Evolutionary conservation across 495 filamentous ascomycete species (phyloP).

Genomic region (Neurospora sp.): DNA sequence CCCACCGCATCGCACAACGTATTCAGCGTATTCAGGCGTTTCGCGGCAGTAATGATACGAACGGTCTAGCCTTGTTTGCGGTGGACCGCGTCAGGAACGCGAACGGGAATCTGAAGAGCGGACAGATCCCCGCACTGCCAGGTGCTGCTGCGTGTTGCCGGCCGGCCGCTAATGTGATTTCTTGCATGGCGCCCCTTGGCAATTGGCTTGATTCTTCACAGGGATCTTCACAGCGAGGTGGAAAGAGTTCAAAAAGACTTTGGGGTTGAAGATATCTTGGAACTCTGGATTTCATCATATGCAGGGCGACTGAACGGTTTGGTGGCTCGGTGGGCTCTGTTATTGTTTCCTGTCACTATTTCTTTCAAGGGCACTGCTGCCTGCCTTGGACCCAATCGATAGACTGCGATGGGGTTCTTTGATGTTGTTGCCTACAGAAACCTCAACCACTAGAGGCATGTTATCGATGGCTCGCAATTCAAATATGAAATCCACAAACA

Average conservation of each 20-base stretch:
- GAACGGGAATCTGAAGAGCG: background rate
- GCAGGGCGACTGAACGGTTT: background rate
- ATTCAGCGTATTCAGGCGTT: background rate
- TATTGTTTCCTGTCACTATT: background rate
- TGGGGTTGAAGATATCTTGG: no score
- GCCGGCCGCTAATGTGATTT: background rate
- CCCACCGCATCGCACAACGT: background rate
- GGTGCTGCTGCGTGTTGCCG: background rate
- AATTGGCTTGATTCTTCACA: background rate
- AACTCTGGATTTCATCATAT: no score
- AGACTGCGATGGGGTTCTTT: background rate
- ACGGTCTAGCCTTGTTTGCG: background rate
- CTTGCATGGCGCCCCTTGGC: background rate
- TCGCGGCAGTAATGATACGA: background rate
- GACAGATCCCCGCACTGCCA: background rate
- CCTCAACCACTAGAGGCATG: background rate
- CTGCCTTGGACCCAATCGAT: background rate
- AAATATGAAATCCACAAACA: background rate
- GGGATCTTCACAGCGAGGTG: background rate
- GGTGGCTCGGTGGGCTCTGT: background rate
- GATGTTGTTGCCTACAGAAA: background rate
- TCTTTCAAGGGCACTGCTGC: background rate
- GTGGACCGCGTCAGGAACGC: background rate
- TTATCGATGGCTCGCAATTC: background rate
- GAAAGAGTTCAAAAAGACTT: background rate